Conservation (phyloP, 768 basidiomycete genomes). For the Tephrocybe sp. region DNA sequence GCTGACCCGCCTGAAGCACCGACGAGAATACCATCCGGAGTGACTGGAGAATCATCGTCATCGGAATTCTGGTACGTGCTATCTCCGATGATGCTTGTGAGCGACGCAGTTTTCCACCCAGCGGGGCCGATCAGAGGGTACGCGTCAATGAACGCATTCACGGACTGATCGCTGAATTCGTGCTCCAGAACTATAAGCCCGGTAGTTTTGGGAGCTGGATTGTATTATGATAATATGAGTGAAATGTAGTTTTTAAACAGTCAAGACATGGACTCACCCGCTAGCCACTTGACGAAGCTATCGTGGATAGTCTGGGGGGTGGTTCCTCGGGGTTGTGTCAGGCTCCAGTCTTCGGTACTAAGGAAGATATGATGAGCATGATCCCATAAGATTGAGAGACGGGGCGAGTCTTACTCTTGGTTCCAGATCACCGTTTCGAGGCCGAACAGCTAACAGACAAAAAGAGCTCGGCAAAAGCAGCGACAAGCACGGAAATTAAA, state of each 20-base stretch:
- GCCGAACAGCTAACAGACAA: constrained; percentile 68
- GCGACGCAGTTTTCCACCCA: constrained; percentile 69
- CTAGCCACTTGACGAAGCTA: constrained; percentile 56
- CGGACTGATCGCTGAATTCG: constrained; percentile 62
- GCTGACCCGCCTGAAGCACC: no score
- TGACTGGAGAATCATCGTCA: constrained; percentile 32
- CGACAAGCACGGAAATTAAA: background rate
- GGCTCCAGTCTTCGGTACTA: constrained; percentile 79
- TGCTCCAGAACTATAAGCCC: constrained; percentile 88
- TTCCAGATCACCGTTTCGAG: constrained; percentile 90
- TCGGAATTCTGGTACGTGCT: constrained; percentile 50
- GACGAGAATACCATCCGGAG: constrained; percentile 22
- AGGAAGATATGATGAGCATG: background rate
- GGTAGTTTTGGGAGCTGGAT: constrained; percentile 62
- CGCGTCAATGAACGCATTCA: constrained; percentile 64
- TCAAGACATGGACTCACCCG: constrained; percentile 33
- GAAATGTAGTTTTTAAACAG: background rate
- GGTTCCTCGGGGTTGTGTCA: constrained; percentile 49
- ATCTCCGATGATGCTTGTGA: constrained; percentile 43
- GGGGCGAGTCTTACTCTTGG: constrained; percentile 57
- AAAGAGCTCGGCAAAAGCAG: background rate
- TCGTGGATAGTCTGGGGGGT: constrained; percentile 39
- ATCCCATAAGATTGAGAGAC: background rate
- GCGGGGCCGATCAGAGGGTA: constrained; percentile 63
- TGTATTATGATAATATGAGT: background rate